A percentile compares a stretch with the other conserved stretches of the same genome.
Evolutionary conservation across 2,329 filamentous ascomycete genomes (phyloP).

Genomic region (Ceratocystis cacaofunesta): DNA sequence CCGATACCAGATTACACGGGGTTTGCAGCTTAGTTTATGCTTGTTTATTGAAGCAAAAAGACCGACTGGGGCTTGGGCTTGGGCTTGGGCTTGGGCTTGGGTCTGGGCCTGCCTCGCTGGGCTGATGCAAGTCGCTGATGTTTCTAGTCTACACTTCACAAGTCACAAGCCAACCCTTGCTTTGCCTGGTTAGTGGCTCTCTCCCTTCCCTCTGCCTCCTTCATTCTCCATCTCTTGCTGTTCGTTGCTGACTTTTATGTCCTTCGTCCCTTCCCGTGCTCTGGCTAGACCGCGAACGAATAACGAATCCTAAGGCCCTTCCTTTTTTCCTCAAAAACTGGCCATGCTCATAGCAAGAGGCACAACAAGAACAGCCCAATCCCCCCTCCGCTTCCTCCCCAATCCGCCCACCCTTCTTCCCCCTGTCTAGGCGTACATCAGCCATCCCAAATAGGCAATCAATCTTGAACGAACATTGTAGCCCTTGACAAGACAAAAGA

Average conservation of each 20-base stretch:
- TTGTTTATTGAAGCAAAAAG: too few species aligned
- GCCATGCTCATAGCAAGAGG: background rate
- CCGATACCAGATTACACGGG: background rate
- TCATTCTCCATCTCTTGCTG: background rate
- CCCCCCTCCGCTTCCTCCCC: background rate
- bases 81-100: too few species aligned
- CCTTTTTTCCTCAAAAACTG: background rate
- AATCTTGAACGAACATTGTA: slow-evolving; percentile 7
- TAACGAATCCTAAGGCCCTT: background rate
- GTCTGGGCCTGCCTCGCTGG: too few species aligned
- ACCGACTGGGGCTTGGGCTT: too few species aligned
- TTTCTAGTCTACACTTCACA: background rate
- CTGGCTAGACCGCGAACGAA: background rate
- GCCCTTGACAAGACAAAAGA: slow-evolving; percentile 5
- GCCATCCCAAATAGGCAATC: slow-evolving; percentile 10
- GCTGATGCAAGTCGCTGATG: background rate
- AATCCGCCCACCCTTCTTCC: background rate
- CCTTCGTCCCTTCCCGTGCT: background rate
- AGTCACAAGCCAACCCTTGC: background rate
- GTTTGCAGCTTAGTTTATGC: background rate
- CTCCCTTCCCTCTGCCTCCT: background rate
- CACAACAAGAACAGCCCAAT: background rate
- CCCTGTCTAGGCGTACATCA: background rate
- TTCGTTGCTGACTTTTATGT: background rate
- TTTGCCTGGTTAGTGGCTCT: background rate